Percentiles rank a stretch among this genome's conserved stretches.
Conservation (phyloP, 257 asterid genomes). For the Solanum appendiculatum region DNA sequence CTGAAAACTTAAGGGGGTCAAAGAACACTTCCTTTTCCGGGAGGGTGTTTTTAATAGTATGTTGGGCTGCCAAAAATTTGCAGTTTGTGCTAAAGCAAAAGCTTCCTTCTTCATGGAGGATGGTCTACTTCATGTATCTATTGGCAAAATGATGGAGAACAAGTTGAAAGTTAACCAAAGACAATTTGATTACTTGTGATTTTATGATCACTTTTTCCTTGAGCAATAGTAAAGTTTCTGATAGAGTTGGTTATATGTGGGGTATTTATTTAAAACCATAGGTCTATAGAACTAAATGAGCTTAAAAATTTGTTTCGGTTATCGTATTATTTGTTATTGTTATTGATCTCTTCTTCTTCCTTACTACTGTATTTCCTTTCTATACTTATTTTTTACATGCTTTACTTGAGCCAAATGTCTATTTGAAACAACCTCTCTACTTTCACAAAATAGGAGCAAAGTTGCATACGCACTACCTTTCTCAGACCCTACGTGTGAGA, state of each 20-base stretch:
- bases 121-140: background rate
- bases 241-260: background rate
- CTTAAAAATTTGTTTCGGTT: background rate
- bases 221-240: background rate
- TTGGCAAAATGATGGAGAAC: background rate
- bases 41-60: background rate
- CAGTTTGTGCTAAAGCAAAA: background rate
- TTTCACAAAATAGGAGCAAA: too few relatives aligned
- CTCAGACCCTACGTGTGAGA: too few relatives aligned
- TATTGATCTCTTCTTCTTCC: background rate
- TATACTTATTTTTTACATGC: too few relatives aligned
- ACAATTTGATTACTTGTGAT: background rate
- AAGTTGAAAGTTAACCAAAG: background rate
- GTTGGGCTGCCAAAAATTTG: background rate
- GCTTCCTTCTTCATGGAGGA: background rate
- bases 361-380: background rate
- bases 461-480: background rate
- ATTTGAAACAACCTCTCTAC: too few relatives aligned
- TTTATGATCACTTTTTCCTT: background rate
- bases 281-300: background rate
- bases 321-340: background rate
- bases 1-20: background rate
- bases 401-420: background rate
- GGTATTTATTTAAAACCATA: background rate
- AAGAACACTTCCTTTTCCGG: background rate